These are phyloP conservation scores for Incumbomyces delicatus DNA, from an alignment of 2,329 filamentous ascomycete species.

Conservation along the genomic window DNA sequence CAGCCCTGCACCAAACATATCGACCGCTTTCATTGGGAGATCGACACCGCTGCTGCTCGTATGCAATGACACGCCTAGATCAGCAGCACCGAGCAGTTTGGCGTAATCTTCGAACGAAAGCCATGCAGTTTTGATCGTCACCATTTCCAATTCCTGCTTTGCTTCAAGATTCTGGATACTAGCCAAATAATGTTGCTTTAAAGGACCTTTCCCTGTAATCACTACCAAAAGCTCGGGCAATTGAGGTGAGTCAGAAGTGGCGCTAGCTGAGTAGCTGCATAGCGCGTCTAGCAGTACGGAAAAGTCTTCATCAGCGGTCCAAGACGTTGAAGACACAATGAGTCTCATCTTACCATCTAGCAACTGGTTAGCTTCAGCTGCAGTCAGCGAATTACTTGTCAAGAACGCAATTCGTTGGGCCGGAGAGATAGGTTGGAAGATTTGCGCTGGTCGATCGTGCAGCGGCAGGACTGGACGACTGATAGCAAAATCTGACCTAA, in stretches of 20 bases:
- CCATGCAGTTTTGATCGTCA: conserved; percentile 74
- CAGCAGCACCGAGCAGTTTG: conserved; percentile 68
- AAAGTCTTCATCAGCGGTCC: conserved; percentile 96
- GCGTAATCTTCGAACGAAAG: conserved; percentile 78
- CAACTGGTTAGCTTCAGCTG: conserved; percentile 49
- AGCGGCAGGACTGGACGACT: conserved; percentile 58
- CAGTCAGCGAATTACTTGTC: conserved; percentile 53
- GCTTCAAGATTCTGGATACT: conserved; percentile 53
- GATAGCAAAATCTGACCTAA: conserved; percentile 58
- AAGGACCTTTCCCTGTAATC: conserved; percentile 89
- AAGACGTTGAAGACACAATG: conserved; percentile 87
- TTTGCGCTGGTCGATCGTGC: conserved; percentile 74
- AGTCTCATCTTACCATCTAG: conserved; percentile 52
- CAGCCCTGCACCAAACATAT: conserved; percentile 93
- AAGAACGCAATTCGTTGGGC: conserved; percentile 52
- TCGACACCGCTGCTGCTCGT: conserved; percentile 91
- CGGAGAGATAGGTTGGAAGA: conserved; percentile 62
- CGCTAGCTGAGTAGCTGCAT: conserved; percentile 56
- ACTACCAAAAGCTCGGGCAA: conserved; percentile 68
- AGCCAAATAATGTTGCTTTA: conserved; percentile 59
- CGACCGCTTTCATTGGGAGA: conserved; percentile 96
- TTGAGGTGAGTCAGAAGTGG: conserved; percentile 33
- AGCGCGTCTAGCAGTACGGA: conserved; percentile 75
- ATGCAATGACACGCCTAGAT: conserved; percentile 84
- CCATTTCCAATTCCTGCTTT: conserved; percentile 54